A percentile compares a stretch with the other conserved stretches of the same genome.
These are phyloP conservation scores for Claviceps cyperi DNA, from an alignment of 2,329 filamentous ascomycete species.

Conservation along the genomic window DNA sequence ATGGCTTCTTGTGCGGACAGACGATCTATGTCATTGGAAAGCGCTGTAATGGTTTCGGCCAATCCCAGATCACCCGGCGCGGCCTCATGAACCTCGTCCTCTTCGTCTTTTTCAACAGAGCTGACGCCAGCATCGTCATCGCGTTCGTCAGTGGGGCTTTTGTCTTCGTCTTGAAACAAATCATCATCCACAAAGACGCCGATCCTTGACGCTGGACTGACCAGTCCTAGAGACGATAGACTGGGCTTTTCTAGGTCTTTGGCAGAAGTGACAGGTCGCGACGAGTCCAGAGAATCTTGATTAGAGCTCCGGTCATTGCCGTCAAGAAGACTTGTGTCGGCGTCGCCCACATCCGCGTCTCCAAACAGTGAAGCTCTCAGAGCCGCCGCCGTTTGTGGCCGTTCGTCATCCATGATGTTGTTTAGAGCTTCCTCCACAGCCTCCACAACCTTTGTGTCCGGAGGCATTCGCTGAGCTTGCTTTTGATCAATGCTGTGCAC, in stretches of 20 bases:
- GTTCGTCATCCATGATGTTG: constrained; percentile 76
- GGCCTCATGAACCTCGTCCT: constrained; percentile 83
- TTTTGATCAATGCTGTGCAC: constrained; percentile 69
- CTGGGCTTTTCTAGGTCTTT: constrained; percentile 59
- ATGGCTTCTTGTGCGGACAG: constrained; percentile 78
- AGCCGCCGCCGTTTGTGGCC: constrained; percentile 47
- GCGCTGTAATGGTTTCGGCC: constrained; percentile 76
- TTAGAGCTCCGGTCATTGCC: constrained; percentile 45
- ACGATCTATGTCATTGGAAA: constrained; percentile 86
- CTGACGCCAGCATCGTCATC: constrained; percentile 55
- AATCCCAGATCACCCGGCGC: constrained; percentile 87
- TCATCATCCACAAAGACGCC: constrained; percentile 92
- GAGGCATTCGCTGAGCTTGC: constrained; percentile 33
- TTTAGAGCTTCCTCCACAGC: constrained; percentile 87
- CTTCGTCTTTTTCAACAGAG: constrained; percentile 38
- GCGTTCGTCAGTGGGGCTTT: constrained; percentile 65
- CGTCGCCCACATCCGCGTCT: constrained; percentile 16
- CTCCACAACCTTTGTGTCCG: constrained; percentile 70
- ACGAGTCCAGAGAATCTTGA: constrained; percentile 45
- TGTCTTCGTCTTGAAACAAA: constrained; percentile 79
- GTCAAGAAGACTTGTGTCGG: constrained; percentile 34
- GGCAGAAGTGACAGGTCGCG: constrained; percentile 13
- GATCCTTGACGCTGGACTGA: constrained; percentile 73
- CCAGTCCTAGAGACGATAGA: constrained; percentile 78
- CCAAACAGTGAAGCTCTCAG: constrained; percentile 52